Base-by-base conservation (phyloP, 352 stramenopile species). In the Globisporangium paddicum region DNA sequence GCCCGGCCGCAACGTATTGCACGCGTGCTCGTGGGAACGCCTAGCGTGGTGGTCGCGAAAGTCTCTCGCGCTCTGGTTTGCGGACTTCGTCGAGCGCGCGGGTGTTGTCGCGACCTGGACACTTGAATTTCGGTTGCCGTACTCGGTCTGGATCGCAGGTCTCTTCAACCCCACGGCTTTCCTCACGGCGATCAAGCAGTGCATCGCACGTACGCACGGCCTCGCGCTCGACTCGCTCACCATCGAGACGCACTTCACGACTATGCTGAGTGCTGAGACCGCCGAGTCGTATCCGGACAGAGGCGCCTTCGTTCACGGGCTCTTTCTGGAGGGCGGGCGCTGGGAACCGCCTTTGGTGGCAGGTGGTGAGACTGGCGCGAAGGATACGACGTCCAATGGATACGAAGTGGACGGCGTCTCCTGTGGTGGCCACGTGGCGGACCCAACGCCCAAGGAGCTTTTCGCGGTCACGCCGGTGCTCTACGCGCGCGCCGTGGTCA, bases 291-390 rank as follows among this genome's bases (percentile, higher is more conserved):
- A 89, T 46, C 66, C 81, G 2, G 81, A 91, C 46, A 87, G 86
- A 73, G 96, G 96, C 6, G 81, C 87, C 1, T 98, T 98, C 52
- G 84, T 98, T 46, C 92, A 98, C 61, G 96, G 96, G 18, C 62
- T 99, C 10, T 98, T 87, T 68, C 82, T 99, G 41, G 95, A 99
- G 72, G 96, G 96, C 16, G 96, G 92, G 28, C 79, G 96, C 8
- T 99, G 90, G 90, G 86, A 93, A 28, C 46, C 71, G 4, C 68
- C 75, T 3, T 32, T 6, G 0, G 47, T 47, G 26, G 25, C 59
- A 28, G 28, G 28, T 32, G 28, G 28, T 32, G 91, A 96, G 5
- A 44, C 14, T 30, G 77, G 81, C 19, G 87, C 96, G 34, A 89
- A 90, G 44, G 82, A 69, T 21, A 93, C 87, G 1, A 85, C 64